phyloP scores from a whole-genome alignment of 331 rosid genomes.

The Erythrophleum ivorense region DNA sequence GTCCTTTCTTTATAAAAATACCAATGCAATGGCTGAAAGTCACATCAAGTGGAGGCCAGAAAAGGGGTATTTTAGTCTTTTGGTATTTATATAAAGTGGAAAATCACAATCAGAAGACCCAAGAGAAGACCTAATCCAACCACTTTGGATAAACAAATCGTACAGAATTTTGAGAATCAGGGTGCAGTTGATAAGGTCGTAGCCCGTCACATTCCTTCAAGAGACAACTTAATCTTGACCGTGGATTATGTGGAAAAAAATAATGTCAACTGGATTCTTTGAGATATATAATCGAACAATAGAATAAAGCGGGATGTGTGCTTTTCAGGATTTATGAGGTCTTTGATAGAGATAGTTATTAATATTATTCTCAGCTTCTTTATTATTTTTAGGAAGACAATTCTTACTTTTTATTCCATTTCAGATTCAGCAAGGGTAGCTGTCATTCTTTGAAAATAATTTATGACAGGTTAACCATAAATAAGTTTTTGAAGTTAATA shows the following conservation, averaged over 20 bases:
- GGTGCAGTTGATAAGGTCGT: conserved; percentile 10
- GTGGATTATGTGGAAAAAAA: background rate
- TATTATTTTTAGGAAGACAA: conserved; percentile 1
- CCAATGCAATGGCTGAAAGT: background rate
- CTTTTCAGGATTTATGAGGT: conserved; percentile 31
- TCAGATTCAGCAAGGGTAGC: background rate
- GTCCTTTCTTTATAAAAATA: background rate
- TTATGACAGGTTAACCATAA: conserved; percentile 1
- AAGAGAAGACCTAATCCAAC: conserved; percentile 69
- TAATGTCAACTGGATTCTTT: background rate
- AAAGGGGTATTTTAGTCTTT: conserved; percentile 44
- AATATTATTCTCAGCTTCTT: conserved; percentile 19
- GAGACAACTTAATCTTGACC: background rate
- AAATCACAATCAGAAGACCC: conserved; percentile 51
- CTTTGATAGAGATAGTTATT: conserved; percentile 20
- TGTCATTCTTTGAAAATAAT: conserved; percentile 9
- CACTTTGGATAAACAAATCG: conserved; percentile 64
- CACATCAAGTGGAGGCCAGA: conserved; percentile 6
- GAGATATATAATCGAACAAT: background rate
- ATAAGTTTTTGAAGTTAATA: background rate
- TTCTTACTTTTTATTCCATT: conserved; percentile 15
- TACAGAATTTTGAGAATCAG: conserved; percentile 44
- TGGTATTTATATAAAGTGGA: background rate
- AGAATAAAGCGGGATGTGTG: conserved; percentile 26
- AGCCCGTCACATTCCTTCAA: background rate